Evolutionary conservation across 2,329 filamentous ascomycete genomes (phyloP), one percentile per base, ranked within the genome.

Genomic region (Colletotrichum tanaceti): DNA sequence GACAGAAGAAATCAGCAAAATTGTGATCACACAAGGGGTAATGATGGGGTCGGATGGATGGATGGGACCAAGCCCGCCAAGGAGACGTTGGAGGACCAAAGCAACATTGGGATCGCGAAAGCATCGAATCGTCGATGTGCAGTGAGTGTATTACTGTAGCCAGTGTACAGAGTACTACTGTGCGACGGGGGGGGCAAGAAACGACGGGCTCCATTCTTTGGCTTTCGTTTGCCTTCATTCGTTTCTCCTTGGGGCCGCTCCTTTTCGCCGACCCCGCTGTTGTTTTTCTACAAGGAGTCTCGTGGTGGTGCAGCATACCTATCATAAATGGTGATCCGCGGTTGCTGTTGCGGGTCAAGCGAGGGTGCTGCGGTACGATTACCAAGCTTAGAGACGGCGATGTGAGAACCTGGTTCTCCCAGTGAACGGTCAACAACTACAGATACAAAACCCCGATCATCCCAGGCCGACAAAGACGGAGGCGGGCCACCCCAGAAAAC

Each of bases 241-340:
- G 41, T 32, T 50, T 38, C 35, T 52, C 47, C 32, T 24, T 39
- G 1, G 43, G 32, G 32, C 32, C 10, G 28, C 44, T 47, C 44
- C 58, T 65, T 39, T 41, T 44, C 43, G 32, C 55, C 62, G 32
- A 55, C 18, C 47, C 49, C 41, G 61, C 60, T 55, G 54, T 60
- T 38, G 35, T n/a, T 35, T 35, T 35, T 24, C 53, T 20, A 18
- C 22, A 24, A 20, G n/a, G 13, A 41, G 38, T 24, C 20, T 24
- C 20, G n/a, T n/a, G n/a, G 41, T 49, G 55, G 43, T 65, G 38
- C 28, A 20, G 35, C 35, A 43, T 50, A 60, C n/a, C n/a, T n/a
- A n/a, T n/a, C n/a, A n/a, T n/a, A n/a, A n/a, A n/a, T 68, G 55
- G 55, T 38, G 65, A 68, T 68, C 65, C 55, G 65, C 65, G 62